Evolutionary conservation across 495 filamentous ascomycete genomes (phyloP).

Genomic region (Hypomontagnella submonticulosa): DNA sequence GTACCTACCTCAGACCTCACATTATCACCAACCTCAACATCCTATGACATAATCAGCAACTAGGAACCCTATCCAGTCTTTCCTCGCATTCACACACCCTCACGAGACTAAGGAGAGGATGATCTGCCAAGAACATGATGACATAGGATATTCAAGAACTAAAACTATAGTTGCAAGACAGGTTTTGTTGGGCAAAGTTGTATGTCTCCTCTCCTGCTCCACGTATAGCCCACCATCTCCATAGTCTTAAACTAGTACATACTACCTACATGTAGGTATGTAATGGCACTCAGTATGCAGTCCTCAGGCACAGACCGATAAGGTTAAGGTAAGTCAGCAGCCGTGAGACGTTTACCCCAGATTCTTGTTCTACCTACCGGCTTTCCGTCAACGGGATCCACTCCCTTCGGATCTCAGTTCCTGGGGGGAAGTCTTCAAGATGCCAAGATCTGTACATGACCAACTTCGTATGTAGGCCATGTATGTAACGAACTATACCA

Average conservation of each 20-base stretch:
- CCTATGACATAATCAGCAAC: constrained; percentile 1
- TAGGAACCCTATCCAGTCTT: constrained; percentile 2
- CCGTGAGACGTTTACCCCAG: constrained; percentile 30
- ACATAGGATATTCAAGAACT: background rate
- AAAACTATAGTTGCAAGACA: background rate
- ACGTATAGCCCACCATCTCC: constrained; percentile 12
- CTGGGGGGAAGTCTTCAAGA: constrained; percentile 11
- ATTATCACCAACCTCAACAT: constrained; percentile 1
- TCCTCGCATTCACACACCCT: constrained; percentile 13
- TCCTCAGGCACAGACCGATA: constrained; percentile 19
- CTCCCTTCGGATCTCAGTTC: constrained; percentile 31
- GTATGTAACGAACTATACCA: constrained; percentile 12
- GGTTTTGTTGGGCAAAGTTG: background rate
- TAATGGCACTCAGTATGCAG: constrained; percentile 4
- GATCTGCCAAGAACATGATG: constrained; percentile 8
- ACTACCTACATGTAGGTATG: too few species aligned
- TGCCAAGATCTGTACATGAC: constrained; percentile 22
- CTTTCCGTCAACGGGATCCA: constrained; percentile 27
- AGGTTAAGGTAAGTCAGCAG: constrained; percentile 21
- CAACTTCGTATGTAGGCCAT: background rate
- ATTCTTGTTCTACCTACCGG: constrained; percentile 37
- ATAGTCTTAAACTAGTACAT: background rate
- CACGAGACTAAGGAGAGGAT: background rate
- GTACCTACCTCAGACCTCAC: background rate
- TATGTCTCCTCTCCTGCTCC: background rate